These are phyloP conservation scores for Colletotrichum spinosum DNA, from an alignment of 2,329 filamentous ascomycete species.

Conservation along the genomic window DNA sequence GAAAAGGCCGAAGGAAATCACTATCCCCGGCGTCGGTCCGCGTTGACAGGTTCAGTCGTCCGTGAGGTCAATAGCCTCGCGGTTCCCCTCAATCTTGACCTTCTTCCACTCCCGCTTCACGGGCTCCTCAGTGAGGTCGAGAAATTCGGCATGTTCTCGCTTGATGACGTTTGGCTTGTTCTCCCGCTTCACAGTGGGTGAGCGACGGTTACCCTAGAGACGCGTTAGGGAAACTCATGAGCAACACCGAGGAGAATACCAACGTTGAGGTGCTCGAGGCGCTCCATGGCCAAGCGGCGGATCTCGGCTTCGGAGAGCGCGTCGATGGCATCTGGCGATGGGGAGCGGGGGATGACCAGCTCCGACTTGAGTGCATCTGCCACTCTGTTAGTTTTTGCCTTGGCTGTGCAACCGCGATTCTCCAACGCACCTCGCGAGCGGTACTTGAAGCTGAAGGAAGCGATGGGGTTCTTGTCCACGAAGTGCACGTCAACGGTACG, in stretches of 20 bases:
- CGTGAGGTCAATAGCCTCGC: constrained; percentile 37
- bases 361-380: constrained; percentile 40
- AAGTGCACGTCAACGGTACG: constrained; percentile 16
- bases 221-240: background rate
- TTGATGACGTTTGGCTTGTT: constrained; percentile 21
- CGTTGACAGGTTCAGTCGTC: constrained; percentile 28
- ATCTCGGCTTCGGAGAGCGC: constrained; percentile 32
- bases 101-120: constrained; percentile 36
- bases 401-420: background rate
- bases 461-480: constrained; percentile 22
- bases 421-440: constrained; percentile 38
- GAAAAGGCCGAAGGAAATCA: background rate
- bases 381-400: background rate
- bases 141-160: constrained; percentile 31
- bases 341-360: constrained; percentile 38
- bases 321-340: constrained; percentile 31
- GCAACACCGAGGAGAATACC: background rate
- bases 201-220: constrained; percentile 3
- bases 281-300: constrained; percentile 31
- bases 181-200: constrained; percentile 29
- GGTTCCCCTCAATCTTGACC: constrained; percentile 29
- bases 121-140: constrained; percentile 32
- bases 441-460: constrained; percentile 42
- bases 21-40: background rate
- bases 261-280: constrained; percentile 30